Conservation (phyloP, 352 stramenopile species). For the Thraustotheca clavata region DNA sequence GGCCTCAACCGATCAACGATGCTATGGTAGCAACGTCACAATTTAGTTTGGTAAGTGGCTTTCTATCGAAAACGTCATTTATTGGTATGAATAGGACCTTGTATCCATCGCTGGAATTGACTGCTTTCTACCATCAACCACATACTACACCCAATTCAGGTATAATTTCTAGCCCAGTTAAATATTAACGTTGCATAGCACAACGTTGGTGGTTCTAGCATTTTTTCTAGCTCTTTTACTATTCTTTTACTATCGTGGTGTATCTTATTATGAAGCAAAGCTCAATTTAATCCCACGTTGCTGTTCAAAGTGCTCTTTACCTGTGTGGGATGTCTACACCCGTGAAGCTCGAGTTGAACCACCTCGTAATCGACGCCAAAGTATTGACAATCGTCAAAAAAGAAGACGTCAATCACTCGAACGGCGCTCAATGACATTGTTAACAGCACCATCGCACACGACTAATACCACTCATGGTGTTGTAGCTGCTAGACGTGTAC, state of each 20-base stretch:
- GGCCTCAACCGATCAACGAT: conserved; percentile 40
- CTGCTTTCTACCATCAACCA: conserved; percentile 49
- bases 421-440: neutral
- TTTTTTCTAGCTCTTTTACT: conserved; percentile 42
- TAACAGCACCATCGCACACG: neutral
- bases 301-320: conserved; percentile 46
- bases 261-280: conserved; percentile 51
- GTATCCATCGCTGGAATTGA: conserved; percentile 60
- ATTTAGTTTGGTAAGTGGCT: conserved; percentile 49
- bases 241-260: conserved; percentile 49
- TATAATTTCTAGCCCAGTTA: conserved; percentile 24
- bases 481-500: neutral
- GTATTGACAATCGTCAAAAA: conserved; percentile 29
- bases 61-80: neutral
- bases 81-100: conserved; percentile 34
- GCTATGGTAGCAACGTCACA: conserved; percentile 57
- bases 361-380: neutral
- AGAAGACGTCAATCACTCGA: neutral
- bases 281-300: conserved; percentile 56
- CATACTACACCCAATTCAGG: conserved; percentile 68
- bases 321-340: conserved; percentile 25
- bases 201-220: neutral
- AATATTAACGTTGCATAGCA: conserved; percentile 20
- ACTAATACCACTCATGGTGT: neutral
- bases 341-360: neutral